These are phyloP conservation scores for Fusarium verrucosum DNA, from an alignment of 2,329 filamentous ascomycete species.

Conservation along the genomic window DNA sequence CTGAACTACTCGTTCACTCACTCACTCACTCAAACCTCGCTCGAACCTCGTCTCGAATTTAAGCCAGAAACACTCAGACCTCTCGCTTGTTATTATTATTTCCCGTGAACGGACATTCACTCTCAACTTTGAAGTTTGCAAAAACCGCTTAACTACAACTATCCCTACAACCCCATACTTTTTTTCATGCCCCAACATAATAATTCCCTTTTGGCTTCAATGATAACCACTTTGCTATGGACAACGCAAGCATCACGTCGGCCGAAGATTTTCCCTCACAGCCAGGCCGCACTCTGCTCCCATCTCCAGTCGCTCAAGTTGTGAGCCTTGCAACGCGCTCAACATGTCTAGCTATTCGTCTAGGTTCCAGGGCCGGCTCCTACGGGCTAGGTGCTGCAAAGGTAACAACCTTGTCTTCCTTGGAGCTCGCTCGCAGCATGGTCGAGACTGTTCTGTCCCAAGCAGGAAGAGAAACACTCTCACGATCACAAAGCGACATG, in stretches of 20 bases:
- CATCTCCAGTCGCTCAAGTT: constrained; percentile 64
- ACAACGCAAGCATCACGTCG: constrained; percentile 27
- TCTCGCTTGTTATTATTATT: not conserved
- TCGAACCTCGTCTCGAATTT: constrained; percentile 1
- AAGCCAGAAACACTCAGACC: not conserved
- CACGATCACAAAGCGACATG: constrained; percentile 57
- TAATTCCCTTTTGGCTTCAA: constrained; percentile 7
- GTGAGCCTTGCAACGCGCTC: constrained; percentile 70
- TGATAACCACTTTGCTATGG: constrained; percentile 32
- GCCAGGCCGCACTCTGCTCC: constrained; percentile 62
- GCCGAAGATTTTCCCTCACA: constrained; percentile 34
- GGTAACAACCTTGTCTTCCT: constrained; percentile 64
- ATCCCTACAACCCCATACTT: not conserved
- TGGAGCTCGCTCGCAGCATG: constrained; percentile 65
- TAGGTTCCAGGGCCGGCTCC: constrained; percentile 61
- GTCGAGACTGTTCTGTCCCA: constrained; percentile 64
- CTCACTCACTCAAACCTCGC: constrained; percentile 4
- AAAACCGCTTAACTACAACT: not conserved
- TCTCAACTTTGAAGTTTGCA: not conserved
- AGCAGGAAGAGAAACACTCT: constrained; percentile 61
- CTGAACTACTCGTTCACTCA: not conserved
- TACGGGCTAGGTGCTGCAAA: constrained; percentile 64
- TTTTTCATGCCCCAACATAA: not conserved
- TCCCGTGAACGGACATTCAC: not conserved
- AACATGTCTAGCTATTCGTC: constrained; percentile 64